Evolutionary conservation across 805 yeast genomes (phyloP), one percentile per base, ranked within the genome.

Genomic region (Torulaspora maleeae): DNA sequence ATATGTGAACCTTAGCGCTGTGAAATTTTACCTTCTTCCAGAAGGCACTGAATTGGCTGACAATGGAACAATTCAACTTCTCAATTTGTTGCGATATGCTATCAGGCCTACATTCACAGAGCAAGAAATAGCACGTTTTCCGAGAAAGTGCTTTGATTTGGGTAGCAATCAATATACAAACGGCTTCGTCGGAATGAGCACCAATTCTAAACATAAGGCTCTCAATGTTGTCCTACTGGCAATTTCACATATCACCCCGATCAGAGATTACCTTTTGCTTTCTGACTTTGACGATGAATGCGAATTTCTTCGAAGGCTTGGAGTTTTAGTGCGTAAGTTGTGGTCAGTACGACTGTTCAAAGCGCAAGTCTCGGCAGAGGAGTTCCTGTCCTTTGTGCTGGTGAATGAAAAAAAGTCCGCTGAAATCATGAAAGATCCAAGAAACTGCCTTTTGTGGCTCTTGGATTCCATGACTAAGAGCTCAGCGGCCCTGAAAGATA

Each of bases 351-450:
- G 66, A 33, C 68, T 85, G 17, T 80, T 79, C 60, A 78, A 75
- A 52, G 61, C 73, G 3, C 87, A 83, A 54, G 70, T 84, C 2
- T 80, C 91, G 0, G 82, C 87, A 1, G 83, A 79, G 56, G 87
- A 82, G 41, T 63, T 86, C 6, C 58, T 82, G 36, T 79, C 79
- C 47, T 68, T 66, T 48, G 62, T 82, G 4, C 62, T 75, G 1
- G 54, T 64, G 1, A 44, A 59, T n/a, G 71, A 83, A 0, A 69
- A 73, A 36, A 73, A 71, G 42, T 57, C 62, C 34, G 77, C 75
- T 54, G 67, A 66, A 25, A 59, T 57, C 24, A 69, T 71, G 38
- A 57, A 60, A 3, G 77, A 78, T 35, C 91, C 93, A 1, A 77
- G 76, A 48, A 66, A 65, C 11, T 78, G 85, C 48, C 51, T 83